Base-by-base conservation (phyloP, 805 yeast genomes). In the Pichia phayaonensis region DNA sequence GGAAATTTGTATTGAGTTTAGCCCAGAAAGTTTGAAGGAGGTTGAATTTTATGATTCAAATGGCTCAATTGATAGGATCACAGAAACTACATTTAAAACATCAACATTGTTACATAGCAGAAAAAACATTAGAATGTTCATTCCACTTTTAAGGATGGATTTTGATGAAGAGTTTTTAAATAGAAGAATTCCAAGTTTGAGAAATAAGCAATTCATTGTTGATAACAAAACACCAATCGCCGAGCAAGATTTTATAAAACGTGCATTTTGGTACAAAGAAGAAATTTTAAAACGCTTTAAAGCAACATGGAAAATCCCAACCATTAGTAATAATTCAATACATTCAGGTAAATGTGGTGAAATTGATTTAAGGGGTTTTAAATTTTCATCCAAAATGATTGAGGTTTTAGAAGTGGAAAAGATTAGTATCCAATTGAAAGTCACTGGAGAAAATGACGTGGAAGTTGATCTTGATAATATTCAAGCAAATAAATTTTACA, bases 241-340 rank as follows among this genome's bases (percentile, higher is more conserved):
- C 11, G 88, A 86, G 53, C 83, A 76, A 36, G 58, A 58, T 42
- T 76, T 72, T 48, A 76, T 80, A 67, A 72, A 80, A 50, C 83
- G 81, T 54, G 69, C 78, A 2, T 94, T 90, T 64, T 92, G 99
- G 99, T 77, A 85, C 55, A 69, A 95, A 51, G 81, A 84, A 50
- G 74, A 75, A 53, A 63, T 94, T 1, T 68, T 92, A 47, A 71
- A 75, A 44, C 69, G 71, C 16, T 58, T 94, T 6, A 63, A 67
- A 2, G 96, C 96, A 2, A 58, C 64, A 2, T 92, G 99, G 99
- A 59, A 59, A 22, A 64, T 71, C 4, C 50, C 61, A 8, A 48
- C 61, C 20, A 31, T 43, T 18, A 60, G 55, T n/a, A 44, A 48
- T 21, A 68, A 65, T 20, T 68, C 66, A 1, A 53, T 59, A 18